These are phyloP conservation scores for Entoloma clypeatum DNA, from an alignment of 1,284 basidiomycete genomes.

Conservation along the genomic window DNA sequence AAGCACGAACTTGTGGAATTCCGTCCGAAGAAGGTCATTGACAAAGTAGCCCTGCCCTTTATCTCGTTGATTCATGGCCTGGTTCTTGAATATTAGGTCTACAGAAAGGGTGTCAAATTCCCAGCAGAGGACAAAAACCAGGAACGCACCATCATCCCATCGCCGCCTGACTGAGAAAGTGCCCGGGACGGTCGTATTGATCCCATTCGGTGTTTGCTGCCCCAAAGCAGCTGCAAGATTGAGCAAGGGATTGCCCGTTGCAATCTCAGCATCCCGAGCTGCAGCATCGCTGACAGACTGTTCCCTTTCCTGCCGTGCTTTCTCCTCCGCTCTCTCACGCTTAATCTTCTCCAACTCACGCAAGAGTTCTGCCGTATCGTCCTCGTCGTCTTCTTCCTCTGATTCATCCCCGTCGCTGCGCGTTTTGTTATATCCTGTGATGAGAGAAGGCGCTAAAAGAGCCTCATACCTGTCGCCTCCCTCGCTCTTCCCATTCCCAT, in stretches of 20 bases:
- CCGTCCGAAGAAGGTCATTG: constrained; percentile 88
- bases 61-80: constrained; percentile 67
- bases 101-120: constrained; percentile 7
- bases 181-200: constrained; percentile 75
- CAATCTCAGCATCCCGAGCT: constrained; percentile 76
- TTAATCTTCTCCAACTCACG: constrained; percentile 95
- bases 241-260: constrained; percentile 79
- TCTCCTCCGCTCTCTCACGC: constrained; percentile 89
- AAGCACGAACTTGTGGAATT: constrained; percentile 81
- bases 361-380: constrained; percentile 89
- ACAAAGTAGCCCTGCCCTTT: constrained; percentile 81
- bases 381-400: constrained; percentile 66
- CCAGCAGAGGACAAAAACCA: background rate
- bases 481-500: constrained; percentile 31
- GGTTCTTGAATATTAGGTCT: constrained; percentile 98
- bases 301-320: constrained; percentile 77
- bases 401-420: constrained; percentile 28
- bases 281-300: constrained; percentile 64
- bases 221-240: constrained; percentile 88
- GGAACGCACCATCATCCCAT: constrained; percentile 86
- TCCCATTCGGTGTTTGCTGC: constrained; percentile 52
- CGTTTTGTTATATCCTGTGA: too few relatives aligned
- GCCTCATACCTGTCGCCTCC: constrained; percentile 19
- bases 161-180: constrained; percentile 89
- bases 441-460: background rate